A percentile compares a stretch with the other conserved stretches of the same genome.
Evolutionary conservation across 495 filamentous ascomycete species (phyloP).

Genomic region (Poronia punctata): DNA sequence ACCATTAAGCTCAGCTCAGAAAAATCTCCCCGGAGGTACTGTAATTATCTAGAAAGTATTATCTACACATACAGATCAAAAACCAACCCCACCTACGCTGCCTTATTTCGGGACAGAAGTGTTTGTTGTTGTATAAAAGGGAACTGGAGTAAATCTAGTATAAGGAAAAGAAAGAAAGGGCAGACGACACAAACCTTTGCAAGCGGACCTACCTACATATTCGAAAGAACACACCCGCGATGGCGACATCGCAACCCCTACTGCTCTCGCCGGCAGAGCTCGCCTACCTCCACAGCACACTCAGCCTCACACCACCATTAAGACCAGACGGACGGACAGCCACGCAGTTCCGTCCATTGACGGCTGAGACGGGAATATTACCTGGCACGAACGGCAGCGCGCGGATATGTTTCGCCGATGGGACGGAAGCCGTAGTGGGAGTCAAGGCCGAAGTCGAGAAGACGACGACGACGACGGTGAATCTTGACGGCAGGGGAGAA

Average conservation of each 20-base stretch:
- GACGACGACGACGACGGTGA: constrained; percentile 30
- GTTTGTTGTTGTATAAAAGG: no score
- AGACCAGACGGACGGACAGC: constrained; percentile 80
- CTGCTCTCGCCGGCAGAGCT: constrained; percentile 92
- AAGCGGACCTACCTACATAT: background rate
- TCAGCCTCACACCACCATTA: constrained; percentile 69
- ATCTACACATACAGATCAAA: background rate
- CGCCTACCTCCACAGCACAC: constrained; percentile 87
- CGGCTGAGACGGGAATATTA: constrained; percentile 83
- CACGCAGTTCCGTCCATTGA: constrained; percentile 81
- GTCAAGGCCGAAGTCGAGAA: constrained; percentile 90
- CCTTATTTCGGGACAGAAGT: no score
- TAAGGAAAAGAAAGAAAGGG: no score
- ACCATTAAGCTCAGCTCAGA: constrained; percentile 9
- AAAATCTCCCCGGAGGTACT: constrained; percentile 16
- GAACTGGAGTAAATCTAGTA: no score
- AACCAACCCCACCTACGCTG: background rate
- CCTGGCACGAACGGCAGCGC: constrained; percentile 87
- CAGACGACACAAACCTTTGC: no score
- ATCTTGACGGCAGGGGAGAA: constrained; percentile 21
- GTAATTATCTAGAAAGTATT: background rate
- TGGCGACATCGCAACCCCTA: constrained; percentile 37
- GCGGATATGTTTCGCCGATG: constrained; percentile 88
- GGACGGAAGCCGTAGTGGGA: constrained; percentile 89
- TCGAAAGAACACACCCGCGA: constrained; percentile 9